Conservation (phyloP, 805 yeast genomes). For the Teunomyces aglyptinius region DNA sequence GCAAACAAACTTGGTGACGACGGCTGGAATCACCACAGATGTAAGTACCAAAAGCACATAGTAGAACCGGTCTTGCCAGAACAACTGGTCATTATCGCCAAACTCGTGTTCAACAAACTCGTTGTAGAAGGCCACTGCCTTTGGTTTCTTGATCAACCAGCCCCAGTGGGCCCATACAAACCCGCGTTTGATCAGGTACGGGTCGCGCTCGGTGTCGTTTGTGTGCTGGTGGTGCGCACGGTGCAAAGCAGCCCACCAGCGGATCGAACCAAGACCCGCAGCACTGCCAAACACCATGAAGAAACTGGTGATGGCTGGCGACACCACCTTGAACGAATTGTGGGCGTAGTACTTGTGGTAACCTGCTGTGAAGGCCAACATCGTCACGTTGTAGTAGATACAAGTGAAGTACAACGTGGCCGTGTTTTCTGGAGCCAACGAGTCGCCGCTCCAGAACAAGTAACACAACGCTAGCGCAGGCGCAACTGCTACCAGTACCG, state of each 20-base stretch:
- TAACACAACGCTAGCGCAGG: slow-evolving; percentile 31
- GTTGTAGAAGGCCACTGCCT: slow-evolving; percentile 27
- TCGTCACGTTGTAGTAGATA: slow-evolving; percentile 33
- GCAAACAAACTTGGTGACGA: slow-evolving; percentile 23
- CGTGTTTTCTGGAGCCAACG: slow-evolving; percentile 26
- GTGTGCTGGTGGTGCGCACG: slow-evolving; percentile 88
- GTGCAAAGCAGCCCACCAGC: slow-evolving; percentile 82
- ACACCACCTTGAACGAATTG: slow-evolving; percentile 31
- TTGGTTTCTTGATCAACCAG: slow-evolving; percentile 73
- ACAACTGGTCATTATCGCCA: slow-evolving; percentile 14
- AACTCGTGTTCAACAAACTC: slow-evolving; percentile 39
- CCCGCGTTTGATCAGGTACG: slow-evolving; percentile 81
- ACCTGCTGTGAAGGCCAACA: slow-evolving; percentile 41
- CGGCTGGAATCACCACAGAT: slow-evolving; percentile 28
- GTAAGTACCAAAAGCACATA: slow-evolving; percentile 28
- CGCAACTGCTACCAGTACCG: slow-evolving; percentile 32
- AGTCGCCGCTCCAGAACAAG: slow-evolving; percentile 16
- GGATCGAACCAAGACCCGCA: slow-evolving; percentile 71
- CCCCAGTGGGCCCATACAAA: slow-evolving; percentile 83
- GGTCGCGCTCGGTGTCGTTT: slow-evolving; percentile 82
- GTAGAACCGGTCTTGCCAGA: slow-evolving; percentile 36
- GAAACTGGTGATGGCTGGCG: slow-evolving; percentile 39
- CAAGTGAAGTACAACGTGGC: slow-evolving; percentile 30
- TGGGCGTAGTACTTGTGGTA: slow-evolving; percentile 45
- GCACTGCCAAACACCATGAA: slow-evolving; percentile 67